These are phyloP conservation scores for Streptanthus diversifolius DNA, from an alignment of 345 rosid genomes.

Conservation along the genomic window DNA sequence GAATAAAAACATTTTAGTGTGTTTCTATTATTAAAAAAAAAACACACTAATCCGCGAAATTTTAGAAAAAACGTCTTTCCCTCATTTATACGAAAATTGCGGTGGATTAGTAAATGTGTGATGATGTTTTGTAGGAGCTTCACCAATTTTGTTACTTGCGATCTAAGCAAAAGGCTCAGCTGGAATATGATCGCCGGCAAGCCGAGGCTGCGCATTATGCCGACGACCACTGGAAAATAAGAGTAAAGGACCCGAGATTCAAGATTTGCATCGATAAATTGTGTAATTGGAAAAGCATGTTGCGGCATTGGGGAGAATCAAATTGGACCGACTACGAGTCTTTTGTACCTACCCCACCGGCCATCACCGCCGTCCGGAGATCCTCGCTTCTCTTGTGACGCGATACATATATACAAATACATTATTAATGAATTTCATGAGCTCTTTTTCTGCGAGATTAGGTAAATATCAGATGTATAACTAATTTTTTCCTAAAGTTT, in stretches of 20 bases:
- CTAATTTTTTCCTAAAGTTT: not conserved
- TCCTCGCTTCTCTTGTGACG: conserved; percentile 20
- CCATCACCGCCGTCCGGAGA: conserved; percentile 37
- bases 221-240: conserved; percentile 70
- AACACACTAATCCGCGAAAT: not conserved
- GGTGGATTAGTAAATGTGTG: not conserved
- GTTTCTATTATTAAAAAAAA: not conserved
- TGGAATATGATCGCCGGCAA: conserved; percentile 75
- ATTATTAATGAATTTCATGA: conserved; percentile 2
- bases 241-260: conserved; percentile 55
- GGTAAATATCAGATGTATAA: not conserved
- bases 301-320: conserved; percentile 91
- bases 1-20: not conserved
- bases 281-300: conserved; percentile 88
- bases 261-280: conserved; percentile 71
- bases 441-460: not conserved
- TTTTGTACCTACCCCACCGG: conserved; percentile 68
- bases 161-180: conserved; percentile 90
- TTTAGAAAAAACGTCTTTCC: not conserved
- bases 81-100: not conserved
- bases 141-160: conserved; percentile 72
- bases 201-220: conserved; percentile 70
- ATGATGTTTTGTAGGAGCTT: conserved; percentile 32
- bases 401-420: not conserved
- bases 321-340: conserved; percentile 64